A percentile compares a stretch with the other conserved stretches of the same genome.
These are phyloP conservation scores for Corchorus olitorius DNA, from an alignment of 345 rosid species.

Conservation along the genomic window DNA sequence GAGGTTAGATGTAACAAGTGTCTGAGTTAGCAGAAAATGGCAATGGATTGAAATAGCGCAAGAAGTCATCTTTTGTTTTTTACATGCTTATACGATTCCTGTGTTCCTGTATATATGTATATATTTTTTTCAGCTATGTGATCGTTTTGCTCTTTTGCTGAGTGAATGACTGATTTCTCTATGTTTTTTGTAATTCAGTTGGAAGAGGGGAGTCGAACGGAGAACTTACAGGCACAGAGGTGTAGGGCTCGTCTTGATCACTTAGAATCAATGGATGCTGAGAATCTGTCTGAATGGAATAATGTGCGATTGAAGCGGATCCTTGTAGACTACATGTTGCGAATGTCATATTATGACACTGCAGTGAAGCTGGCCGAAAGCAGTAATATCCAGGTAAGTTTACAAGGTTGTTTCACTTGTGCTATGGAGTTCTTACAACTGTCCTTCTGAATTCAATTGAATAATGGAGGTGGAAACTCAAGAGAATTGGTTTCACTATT, in stretches of 20 bases:
- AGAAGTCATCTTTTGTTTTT: neutral
- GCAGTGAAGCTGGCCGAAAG: constrained; percentile 76
- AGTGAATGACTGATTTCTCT: neutral
- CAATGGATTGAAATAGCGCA: neutral
- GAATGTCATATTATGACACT: constrained; percentile 87
- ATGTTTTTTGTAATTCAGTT: constrained; percentile 42
- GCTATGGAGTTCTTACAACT: neutral
- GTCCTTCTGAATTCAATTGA: neutral
- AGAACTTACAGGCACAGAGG: constrained; percentile 81
- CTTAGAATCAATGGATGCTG: constrained; percentile 78
- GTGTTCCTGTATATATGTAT: neutral
- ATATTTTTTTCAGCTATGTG: neutral
- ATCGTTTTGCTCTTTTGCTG: neutral
- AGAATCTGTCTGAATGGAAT: constrained; percentile 73
- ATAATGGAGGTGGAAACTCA: neutral
- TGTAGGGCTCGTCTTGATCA: constrained; percentile 89
- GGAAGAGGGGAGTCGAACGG: constrained; percentile 82
- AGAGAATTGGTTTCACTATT: neutral
- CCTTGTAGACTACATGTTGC: constrained; percentile 90
- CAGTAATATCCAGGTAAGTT: constrained; percentile 66
- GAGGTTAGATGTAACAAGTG: neutral
- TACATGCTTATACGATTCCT: neutral
- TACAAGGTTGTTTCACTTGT: neutral
- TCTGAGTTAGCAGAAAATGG: neutral
- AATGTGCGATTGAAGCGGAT: constrained; percentile 74